These are phyloP conservation scores for Hyphopichia wangnamkhiaoensis DNA, from an alignment of 1,139 yeast species.

Conservation along the genomic window DNA sequence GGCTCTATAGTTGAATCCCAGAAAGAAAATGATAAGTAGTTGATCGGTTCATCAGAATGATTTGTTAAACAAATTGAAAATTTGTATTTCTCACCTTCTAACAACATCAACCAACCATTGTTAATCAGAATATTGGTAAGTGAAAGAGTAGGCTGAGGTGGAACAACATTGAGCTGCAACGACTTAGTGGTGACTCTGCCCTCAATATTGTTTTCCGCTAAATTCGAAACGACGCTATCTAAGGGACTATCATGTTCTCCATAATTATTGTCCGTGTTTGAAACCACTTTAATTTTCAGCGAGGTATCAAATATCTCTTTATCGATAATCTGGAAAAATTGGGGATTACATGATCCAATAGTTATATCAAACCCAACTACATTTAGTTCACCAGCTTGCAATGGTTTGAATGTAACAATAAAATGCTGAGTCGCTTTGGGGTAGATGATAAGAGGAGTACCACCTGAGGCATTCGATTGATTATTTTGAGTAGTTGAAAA, in stretches of 20 bases:
- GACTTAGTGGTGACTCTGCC: slow-evolving; percentile 20
- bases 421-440: slow-evolving; percentile 34
- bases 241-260: slow-evolving; percentile 7
- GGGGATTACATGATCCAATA: slow-evolving; percentile 30
- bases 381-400: slow-evolving; percentile 28
- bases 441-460: slow-evolving; percentile 17
- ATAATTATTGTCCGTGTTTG: slow-evolving; percentile 1
- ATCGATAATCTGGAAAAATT: slow-evolving; percentile 31
- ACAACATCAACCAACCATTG: slow-evolving; percentile 72
- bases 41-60: slow-evolving; percentile 55
- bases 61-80: slow-evolving; percentile 59
- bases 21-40: slow-evolving; percentile 60
- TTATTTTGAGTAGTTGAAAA: slow-evolving; percentile 6
- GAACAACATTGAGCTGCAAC: slow-evolving; percentile 45
- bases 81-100: slow-evolving; percentile 69
- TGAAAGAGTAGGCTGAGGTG: slow-evolving; percentile 67
- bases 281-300: slow-evolving; percentile 16
- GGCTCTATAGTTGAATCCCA: slow-evolving; percentile 76
- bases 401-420: slow-evolving; percentile 37
- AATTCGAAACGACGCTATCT: slow-evolving; percentile 22
- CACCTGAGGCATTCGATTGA: slow-evolving; percentile 6
- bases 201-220: slow-evolving; percentile 17
- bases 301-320: slow-evolving; percentile 21
- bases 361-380: slow-evolving; percentile 34
- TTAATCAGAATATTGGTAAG: slow-evolving; percentile 55